Conservation (phyloP, 768 basidiomycete species). For the Leccinum boreale region DNA sequence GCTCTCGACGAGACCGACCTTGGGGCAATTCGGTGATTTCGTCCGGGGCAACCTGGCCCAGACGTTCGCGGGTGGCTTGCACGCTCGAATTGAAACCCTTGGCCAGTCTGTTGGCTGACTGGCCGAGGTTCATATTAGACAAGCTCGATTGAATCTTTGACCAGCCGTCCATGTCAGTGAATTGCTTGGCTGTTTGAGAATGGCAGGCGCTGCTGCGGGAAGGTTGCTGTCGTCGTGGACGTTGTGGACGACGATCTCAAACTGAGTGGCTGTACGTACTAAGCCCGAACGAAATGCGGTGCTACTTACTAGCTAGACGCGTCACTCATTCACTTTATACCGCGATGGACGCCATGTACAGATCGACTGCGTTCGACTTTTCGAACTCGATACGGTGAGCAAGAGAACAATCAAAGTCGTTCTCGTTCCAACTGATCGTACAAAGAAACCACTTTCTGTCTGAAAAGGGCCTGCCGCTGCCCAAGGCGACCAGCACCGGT, state of each 20-base stretch:
- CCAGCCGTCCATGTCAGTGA: constrained; percentile 49
- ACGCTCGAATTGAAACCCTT: constrained; percentile 81
- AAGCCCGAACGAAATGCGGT: constrained; percentile 8
- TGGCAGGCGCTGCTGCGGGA: background rate
- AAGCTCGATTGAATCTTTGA: constrained; percentile 63
- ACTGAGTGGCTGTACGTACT: constrained; percentile 1
- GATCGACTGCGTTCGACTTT: constrained; percentile 69
- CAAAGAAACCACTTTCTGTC: constrained; percentile 69
- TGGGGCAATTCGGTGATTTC: constrained; percentile 95
- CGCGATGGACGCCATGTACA: constrained; percentile 47
- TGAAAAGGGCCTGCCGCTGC: constrained; percentile 67
- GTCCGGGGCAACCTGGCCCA: constrained; percentile 87
- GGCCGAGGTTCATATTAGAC: constrained; percentile 63
- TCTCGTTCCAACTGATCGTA: background rate
- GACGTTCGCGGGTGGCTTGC: constrained; percentile 81
- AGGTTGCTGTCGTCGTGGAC: constrained; percentile 1
- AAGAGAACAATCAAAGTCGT: background rate
- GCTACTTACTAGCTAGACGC: constrained; percentile 30
- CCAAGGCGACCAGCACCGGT: constrained; percentile 88
- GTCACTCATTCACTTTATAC: background rate
- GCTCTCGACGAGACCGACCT: constrained; percentile 44
- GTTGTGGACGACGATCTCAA: background rate
- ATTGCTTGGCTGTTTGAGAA: background rate
- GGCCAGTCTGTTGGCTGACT: constrained; percentile 70
- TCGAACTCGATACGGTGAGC: constrained; percentile 67